phyloP scores from a whole-genome alignment of 2,329 filamentous ascomycete species.

The Aspergillus sp. region DNA sequence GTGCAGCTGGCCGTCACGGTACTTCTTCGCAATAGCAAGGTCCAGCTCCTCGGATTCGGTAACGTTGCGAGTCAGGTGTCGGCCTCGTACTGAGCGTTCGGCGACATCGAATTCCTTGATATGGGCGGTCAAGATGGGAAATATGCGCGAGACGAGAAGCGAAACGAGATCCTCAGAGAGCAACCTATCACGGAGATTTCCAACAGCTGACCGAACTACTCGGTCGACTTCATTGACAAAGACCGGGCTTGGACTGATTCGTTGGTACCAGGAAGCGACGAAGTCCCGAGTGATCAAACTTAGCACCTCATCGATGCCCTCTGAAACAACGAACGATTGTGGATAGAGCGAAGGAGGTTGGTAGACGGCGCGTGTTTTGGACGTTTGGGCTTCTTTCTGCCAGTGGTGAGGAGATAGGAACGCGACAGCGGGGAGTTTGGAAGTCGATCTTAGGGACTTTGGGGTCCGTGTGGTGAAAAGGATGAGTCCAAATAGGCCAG shows the following conservation, averaged over 20 bases:
- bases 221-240: slow-evolving; percentile 88
- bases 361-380: slow-evolving; percentile 68
- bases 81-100: slow-evolving; percentile 80
- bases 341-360: slow-evolving; percentile 69
- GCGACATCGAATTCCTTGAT: slow-evolving; percentile 89
- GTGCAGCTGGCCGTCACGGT: slow-evolving; percentile 83
- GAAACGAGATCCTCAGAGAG: slow-evolving; percentile 79
- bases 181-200: slow-evolving; percentile 69
- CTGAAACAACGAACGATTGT: slow-evolving; percentile 73
- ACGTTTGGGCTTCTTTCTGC: slow-evolving; percentile 66
- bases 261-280: slow-evolving; percentile 81
- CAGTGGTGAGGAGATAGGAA: slow-evolving; percentile 67
- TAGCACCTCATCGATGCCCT: slow-evolving; percentile 75
- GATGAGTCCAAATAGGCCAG: slow-evolving; percentile 59
- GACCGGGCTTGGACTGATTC: slow-evolving; percentile 75
- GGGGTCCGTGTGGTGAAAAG: slow-evolving; percentile 53
- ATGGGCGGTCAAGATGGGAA: slow-evolving; percentile 85
- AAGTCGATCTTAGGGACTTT: slow-evolving; percentile 43
- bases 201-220: slow-evolving; percentile 70
- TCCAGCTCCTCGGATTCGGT: slow-evolving; percentile 97
- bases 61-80: slow-evolving; percentile 81
- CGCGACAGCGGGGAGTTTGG: slow-evolving; percentile 44
- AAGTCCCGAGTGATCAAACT: slow-evolving; percentile 78
- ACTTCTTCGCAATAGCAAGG: slow-evolving; percentile 92
- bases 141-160: slow-evolving; percentile 73